phyloP scores from a whole-genome alignment of 2,329 filamentous ascomycete species.

The Pseudogymnoascus sp. region DNA sequence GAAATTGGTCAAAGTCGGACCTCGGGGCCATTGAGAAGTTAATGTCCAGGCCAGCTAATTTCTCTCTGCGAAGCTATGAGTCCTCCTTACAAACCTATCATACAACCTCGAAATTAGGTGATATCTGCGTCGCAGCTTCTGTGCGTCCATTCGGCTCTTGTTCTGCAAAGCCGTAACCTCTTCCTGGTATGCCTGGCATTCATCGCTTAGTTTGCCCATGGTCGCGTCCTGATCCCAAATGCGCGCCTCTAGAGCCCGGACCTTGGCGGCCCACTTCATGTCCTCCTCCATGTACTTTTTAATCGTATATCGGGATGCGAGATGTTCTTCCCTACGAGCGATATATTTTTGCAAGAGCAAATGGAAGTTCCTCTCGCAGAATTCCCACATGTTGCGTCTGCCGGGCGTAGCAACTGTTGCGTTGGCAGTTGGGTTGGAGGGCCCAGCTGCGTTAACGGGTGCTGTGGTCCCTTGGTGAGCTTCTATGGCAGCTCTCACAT shows the following conservation, averaged over 20 bases:
- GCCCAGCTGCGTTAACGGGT: neutral
- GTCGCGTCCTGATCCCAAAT: neutral
- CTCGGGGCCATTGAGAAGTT: slow-evolving; percentile 19
- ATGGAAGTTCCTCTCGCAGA: neutral
- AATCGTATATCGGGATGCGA: neutral
- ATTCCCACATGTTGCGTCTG: neutral
- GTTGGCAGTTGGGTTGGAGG: neutral
- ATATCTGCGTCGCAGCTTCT: neutral
- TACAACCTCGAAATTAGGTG: neutral
- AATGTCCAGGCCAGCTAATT: neutral
- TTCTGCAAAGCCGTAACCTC: neutral
- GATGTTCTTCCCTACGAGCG: neutral
- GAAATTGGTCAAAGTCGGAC: slow-evolving; percentile 48
- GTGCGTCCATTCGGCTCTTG: neutral
- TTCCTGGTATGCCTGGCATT: neutral
- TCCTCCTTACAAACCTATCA: neutral
- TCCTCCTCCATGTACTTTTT: neutral
- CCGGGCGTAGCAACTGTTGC: neutral
- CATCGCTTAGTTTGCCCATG: too few species aligned
- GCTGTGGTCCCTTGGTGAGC: neutral
- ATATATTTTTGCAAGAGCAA: neutral
- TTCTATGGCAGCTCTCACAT: neutral
- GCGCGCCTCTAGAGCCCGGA: neutral
- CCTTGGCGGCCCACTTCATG: neutral
- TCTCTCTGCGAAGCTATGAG: neutral